Percentiles rank a stretch among this genome's conserved stretches.
Conservation (phyloP, 768 basidiomycete species). For the Omphalotus guepiniiformis region DNA sequence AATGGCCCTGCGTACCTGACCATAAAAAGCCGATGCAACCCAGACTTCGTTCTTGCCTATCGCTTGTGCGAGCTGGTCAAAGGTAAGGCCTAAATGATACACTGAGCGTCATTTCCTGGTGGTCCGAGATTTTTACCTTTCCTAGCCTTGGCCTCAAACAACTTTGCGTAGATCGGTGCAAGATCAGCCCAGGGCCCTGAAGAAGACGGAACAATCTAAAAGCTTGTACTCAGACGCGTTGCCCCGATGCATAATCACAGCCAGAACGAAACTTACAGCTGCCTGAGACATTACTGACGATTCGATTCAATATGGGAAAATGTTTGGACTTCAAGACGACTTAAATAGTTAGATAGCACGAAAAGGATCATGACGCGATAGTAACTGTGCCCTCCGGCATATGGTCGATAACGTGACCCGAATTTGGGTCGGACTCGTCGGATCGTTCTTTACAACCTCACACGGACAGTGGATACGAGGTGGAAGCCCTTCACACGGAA, state of each 20-base stretch:
- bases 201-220: conserved; percentile 32
- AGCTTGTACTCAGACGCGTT: no score
- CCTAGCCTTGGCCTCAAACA: conserved; percentile 65
- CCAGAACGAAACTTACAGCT: conserved; percentile 25
- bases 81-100: conserved; percentile 54
- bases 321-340: no score
- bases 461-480: background rate
- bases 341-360: no score
- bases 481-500: background rate
- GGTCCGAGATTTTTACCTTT: conserved; percentile 39
- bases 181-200: conserved; percentile 45
- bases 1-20: conserved; percentile 45
- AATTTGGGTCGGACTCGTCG: background rate
- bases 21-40: conserved; percentile 80
- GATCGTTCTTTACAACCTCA: background rate
- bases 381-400: background rate
- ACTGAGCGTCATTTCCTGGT: background rate
- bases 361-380: no score
- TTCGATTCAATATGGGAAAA: no score
- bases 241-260: no score
- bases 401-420: background rate
- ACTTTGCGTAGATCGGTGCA: conserved; percentile 41
- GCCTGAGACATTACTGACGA: conserved; percentile 30
- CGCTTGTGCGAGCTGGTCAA: conserved; percentile 60
- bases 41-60: conserved; percentile 76